These are phyloP conservation scores for Penicillium antarcticum DNA, from an alignment of 495 filamentous ascomycete genomes.

Conservation along the genomic window DNA sequence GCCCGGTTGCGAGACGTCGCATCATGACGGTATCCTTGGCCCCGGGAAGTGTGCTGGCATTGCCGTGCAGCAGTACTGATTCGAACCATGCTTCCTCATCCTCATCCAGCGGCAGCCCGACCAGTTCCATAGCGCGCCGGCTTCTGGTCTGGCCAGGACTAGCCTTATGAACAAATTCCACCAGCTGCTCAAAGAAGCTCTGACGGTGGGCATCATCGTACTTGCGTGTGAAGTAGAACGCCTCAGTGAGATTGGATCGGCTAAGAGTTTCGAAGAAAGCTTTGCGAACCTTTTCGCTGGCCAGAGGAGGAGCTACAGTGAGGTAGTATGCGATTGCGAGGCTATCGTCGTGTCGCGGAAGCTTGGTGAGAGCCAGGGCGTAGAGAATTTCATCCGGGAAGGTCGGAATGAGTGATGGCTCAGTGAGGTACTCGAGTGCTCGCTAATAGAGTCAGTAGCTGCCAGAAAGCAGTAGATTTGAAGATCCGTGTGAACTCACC, in stretches of 20 bases:
- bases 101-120: constrained; percentile 63
- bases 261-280: constrained; percentile 65
- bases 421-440: constrained; percentile 68
- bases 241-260: constrained; percentile 63
- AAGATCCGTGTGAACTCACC: constrained; percentile 27
- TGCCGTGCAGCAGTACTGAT: constrained; percentile 57
- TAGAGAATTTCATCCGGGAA: constrained; percentile 79
- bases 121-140: constrained; percentile 61
- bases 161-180: constrained; percentile 56
- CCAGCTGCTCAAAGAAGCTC: constrained; percentile 62
- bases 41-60: constrained; percentile 56
- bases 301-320: constrained; percentile 62
- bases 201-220: constrained; percentile 58
- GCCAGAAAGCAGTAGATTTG: background rate
- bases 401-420: constrained; percentile 72
- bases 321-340: constrained; percentile 76
- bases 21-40: constrained; percentile 68
- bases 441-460: constrained; percentile 38
- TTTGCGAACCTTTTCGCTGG: constrained; percentile 53
- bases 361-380: constrained; percentile 57
- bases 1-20: constrained; percentile 60
- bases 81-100: constrained; percentile 74
- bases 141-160: constrained; percentile 43
- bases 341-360: constrained; percentile 57
- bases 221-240: constrained; percentile 67